Conservation (phyloP, 495 filamentous ascomycete genomes). For the Penicillium tannophilum region DNA sequence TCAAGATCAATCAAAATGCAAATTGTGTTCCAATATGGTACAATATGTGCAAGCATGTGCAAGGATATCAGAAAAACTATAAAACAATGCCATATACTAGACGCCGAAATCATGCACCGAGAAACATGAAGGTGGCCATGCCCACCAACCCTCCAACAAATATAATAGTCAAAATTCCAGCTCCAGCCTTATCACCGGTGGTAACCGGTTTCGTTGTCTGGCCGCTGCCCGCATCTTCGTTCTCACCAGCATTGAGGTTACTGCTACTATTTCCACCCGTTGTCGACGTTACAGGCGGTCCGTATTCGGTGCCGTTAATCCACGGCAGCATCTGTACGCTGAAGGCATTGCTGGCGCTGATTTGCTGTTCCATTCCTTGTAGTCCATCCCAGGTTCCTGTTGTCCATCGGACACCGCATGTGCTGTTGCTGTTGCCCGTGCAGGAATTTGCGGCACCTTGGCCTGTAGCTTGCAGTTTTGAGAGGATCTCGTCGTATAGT, state of each 20-base stretch:
- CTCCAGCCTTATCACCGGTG: constrained; percentile 21
- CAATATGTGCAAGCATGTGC: not conserved
- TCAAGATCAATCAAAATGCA: not conserved
- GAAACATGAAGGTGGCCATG: constrained; percentile 7
- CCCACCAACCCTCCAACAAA: constrained; percentile 32
- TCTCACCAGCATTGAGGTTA: constrained; percentile 19
- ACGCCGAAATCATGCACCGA: constrained; percentile 6
- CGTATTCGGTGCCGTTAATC: constrained; percentile 8
- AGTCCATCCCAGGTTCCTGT: constrained; percentile 61
- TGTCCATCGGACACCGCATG: constrained; percentile 75
- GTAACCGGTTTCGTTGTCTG: constrained; percentile 8
- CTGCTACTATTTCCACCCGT: constrained; percentile 25
- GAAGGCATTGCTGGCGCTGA: constrained; percentile 59
- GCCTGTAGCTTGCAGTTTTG: constrained; percentile 65
- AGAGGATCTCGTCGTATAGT: constrained; percentile 63
- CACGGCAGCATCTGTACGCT: constrained; percentile 35
- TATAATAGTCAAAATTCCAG: constrained; percentile 45
- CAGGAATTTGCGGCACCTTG: constrained; percentile 70
- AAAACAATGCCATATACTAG: not conserved
- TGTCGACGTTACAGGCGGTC: constrained; percentile 11
- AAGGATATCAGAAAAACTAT: not conserved
- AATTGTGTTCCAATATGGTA: not conserved
- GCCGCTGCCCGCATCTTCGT: not conserved
- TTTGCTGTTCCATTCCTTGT: constrained; percentile 58
- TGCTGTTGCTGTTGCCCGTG: constrained; percentile 57